These are phyloP conservation scores for Colletotrichum sp. DNA, from an alignment of 2,329 filamentous ascomycete species.

Conservation along the genomic window DNA sequence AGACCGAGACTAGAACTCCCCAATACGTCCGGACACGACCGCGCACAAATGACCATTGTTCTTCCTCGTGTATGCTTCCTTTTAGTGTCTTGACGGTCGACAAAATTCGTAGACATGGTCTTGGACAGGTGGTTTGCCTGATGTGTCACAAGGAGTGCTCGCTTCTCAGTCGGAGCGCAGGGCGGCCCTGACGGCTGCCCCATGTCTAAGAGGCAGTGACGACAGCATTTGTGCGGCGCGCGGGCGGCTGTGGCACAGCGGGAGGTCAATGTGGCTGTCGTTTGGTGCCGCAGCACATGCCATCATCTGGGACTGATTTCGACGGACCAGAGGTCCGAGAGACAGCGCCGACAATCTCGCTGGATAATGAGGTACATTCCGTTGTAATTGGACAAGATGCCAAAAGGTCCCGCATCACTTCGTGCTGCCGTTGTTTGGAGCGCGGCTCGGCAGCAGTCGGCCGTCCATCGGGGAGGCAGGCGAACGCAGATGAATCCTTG, in stretches of 20 bases:
- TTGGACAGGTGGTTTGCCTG: neutral
- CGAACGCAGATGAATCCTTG: neutral
- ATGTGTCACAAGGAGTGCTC: neutral
- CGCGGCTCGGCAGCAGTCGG: neutral
- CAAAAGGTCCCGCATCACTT: neutral
- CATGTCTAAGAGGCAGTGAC: neutral
- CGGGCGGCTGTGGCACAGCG: neutral
- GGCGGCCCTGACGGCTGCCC: neutral
- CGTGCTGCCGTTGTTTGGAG: neutral
- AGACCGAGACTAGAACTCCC: neutral
- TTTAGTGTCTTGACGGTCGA: neutral
- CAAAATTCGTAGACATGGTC: neutral
- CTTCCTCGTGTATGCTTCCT: neutral
- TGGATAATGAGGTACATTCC: neutral
- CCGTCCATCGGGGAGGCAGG: neutral
- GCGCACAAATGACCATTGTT: neutral
- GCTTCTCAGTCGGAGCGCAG: neutral
- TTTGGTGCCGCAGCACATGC: neutral
- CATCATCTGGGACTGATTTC: neutral
- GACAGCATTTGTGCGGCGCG: neutral
- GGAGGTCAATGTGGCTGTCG: slow-evolving; percentile 12
- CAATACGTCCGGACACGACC: neutral
- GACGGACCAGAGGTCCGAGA: neutral
- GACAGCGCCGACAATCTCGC: neutral
- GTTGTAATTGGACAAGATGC: neutral